Evolutionary conservation across 2,329 filamentous ascomycete species (phyloP), one percentile per base, ranked within the genome.

Genomic region (Zasmidium citrigriseum): DNA sequence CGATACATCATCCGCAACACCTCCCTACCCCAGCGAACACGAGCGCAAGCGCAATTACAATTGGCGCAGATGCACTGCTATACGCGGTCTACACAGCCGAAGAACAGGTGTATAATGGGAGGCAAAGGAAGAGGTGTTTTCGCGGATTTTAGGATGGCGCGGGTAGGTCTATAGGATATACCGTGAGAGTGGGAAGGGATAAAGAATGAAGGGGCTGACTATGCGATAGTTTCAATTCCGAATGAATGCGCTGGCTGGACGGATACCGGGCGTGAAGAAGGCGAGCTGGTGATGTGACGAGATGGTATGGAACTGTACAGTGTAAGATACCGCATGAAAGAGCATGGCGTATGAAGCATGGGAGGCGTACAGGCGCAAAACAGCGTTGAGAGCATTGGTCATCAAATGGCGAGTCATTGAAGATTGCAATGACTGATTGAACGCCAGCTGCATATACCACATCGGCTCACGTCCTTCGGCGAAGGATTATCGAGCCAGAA

Each of bases 11-110:
- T 96, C 74, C 91, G 90, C 75, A 99, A 99, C 77, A 95, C 91
- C 27, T 89, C 88, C 1, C 87, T 99, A 2, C 86, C 93, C 1
- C 82, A 87, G 56, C 86, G 93, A 70, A 87, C 89, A 52, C 90
- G 96, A 70, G 91, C 91, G 62, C 90, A 96, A 75, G 95, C 95
- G 45, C 93, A 98, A 80, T 85, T 99, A 57, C 89, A 98, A 78
- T 82, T 99, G 65, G 86, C 89, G 2, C 89, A 96, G 78, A 97
- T 98, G 93, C 93, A 97, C 80, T 87, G 86, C 81, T 98, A 98
- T 78, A 98, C 95, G 34, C 85, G 93, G 61, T 86, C 91, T 58
- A 96, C 93, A 51, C 93, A 97, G 81, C 93, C 99, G 75, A 88
- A 89, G 75, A 98, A 97, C 78, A 82, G 95, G 67, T 99, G 95